These are phyloP conservation scores for Calonectria naviculata DNA, from an alignment of 2,329 filamentous ascomycete genomes.

Conservation along the genomic window DNA sequence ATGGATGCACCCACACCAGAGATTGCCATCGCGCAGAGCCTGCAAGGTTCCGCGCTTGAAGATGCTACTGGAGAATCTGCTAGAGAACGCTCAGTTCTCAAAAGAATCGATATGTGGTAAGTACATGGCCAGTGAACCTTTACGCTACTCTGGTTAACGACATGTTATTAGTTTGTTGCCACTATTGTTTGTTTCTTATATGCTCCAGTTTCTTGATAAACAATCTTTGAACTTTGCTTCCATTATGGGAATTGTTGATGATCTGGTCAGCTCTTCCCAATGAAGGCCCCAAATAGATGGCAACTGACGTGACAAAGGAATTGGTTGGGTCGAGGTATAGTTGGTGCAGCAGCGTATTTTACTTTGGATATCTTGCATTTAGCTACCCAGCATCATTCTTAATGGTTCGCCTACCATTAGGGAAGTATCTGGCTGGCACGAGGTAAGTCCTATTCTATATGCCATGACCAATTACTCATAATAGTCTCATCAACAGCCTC, in stretches of 20 bases:
- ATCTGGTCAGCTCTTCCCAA: constrained; percentile 12
- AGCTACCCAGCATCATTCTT: constrained; percentile 37
- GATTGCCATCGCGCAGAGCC: constrained; percentile 26
- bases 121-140: too few relatives aligned
- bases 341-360: constrained; percentile 36
- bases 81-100: neutral
- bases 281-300: too few relatives aligned
- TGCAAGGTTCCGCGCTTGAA: constrained; percentile 27
- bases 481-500: constrained; percentile 8
- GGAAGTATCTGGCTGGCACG: constrained; percentile 31
- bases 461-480: too few relatives aligned
- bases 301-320: constrained; percentile 15
- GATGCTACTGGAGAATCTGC: neutral
- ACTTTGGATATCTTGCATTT: constrained; percentile 37
- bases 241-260: constrained; percentile 36
- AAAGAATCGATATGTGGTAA: constrained; percentile 33
- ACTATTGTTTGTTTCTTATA: constrained; percentile 34
- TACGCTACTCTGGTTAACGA: too few relatives aligned
- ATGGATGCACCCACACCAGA: constrained; percentile 20
- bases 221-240: constrained; percentile 38
- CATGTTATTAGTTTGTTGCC: constrained; percentile 34
- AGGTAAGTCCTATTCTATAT: too few relatives aligned
- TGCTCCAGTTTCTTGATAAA: constrained; percentile 38
- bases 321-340: constrained; percentile 30
- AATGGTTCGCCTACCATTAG: constrained; percentile 33